Conservation (phyloP, 1,139 yeast species). For the Nakaseomyces nivariensis region DNA sequence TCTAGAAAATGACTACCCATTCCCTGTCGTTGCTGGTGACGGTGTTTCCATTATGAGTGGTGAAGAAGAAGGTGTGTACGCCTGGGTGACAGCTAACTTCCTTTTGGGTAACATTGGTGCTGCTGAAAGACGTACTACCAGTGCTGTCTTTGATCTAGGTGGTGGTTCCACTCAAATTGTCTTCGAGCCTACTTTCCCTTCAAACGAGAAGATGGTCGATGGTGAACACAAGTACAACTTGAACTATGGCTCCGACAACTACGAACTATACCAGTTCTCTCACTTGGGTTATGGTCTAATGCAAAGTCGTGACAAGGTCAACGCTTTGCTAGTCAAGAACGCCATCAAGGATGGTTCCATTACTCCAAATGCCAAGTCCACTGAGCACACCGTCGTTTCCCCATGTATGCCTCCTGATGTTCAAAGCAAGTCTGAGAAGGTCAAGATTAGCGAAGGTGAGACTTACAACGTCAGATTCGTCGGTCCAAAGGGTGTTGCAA, state of each 20-base stretch:
- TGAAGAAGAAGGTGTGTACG: slow-evolving; percentile 95
- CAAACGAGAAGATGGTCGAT: slow-evolving; percentile 54
- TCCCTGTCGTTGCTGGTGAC: slow-evolving; percentile 75
- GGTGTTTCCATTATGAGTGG: slow-evolving; percentile 94
- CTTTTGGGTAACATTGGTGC: slow-evolving; percentile 85
- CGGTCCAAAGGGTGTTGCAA: slow-evolving; percentile 51
- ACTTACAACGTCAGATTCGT: slow-evolving; percentile 57
- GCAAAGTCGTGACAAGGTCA: slow-evolving; percentile 83
- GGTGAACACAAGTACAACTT: slow-evolving; percentile 86
- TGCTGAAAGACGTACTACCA: slow-evolving; percentile 63
- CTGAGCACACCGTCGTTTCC: slow-evolving; percentile 43
- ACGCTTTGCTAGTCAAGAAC: slow-evolving; percentile 46
- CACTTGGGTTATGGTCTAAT: slow-evolving; percentile 93
- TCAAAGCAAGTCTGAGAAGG: slow-evolving; percentile 44
- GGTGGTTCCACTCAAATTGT: slow-evolving; percentile 99
- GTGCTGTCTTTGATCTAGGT: slow-evolving; percentile 95
- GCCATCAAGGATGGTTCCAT: slow-evolving; percentile 37
- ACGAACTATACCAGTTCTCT: slow-evolving; percentile 83
- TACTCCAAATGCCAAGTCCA: slow-evolving; percentile 33
- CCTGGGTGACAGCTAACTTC: slow-evolving; percentile 96
- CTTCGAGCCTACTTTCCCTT: slow-evolving; percentile 71
- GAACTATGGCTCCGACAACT: slow-evolving; percentile 70
- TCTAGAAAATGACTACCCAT: slow-evolving; percentile 72
- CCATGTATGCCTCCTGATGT: slow-evolving; percentile 86
- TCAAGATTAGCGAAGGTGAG: slow-evolving; percentile 41